Base-by-base conservation (phyloP, 2,329 filamentous ascomycete species). In the Cladosporium sp. region DNA sequence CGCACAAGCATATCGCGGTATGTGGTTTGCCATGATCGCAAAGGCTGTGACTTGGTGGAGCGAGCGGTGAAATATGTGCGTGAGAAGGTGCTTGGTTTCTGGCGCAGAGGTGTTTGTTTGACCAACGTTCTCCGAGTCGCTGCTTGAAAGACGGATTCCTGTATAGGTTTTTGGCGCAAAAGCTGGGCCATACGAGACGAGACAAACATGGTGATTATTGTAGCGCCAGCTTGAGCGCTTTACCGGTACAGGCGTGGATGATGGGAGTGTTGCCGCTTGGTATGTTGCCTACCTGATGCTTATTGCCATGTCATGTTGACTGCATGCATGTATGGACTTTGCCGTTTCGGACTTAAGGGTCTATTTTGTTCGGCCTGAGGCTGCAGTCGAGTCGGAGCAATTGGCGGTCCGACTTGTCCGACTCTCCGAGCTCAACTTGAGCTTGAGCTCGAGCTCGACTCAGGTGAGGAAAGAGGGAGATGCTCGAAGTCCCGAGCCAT, bases 1-100 rank as follows among this genome's bases (percentile, higher is more conserved):
- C 63, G 64, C 38, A 62, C 61, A 11, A 60, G 58, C 3, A 60
- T 39, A 47, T 59, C 40, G 17, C 56, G 56, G 28, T 43, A 59
- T 30, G 47, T 43, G 19, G 47, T 25, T n/a, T 51, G 49, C 50
- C 56, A 52, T 59, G 47, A 30, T 59, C 38, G 56, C 19, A 39
- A 39, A 17, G 39, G 49, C 19, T 30, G 17, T n/a, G 49, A 47
- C 28, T 36, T 52, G 25, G 49, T 43, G n/a, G 47, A 28, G 15
- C 49, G 56, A 12, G 40, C 47, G 34, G 55, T 61, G 51, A 55
- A 57, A 42, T 51, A 47, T 45, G 57, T 37, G 49, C 43, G 38
- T 25, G 47, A 55, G 8, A 57, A 34, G 45, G 17, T 30, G 59
- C 30, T 51, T 17, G 40, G 40, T 19, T 40, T 20, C 39, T 43